A percentile compares a stretch with the other conserved stretches of the same genome.
phyloP scores from a whole-genome alignment of 2,329 filamentous ascomycete species.

The Aspergillus tanneri region DNA sequence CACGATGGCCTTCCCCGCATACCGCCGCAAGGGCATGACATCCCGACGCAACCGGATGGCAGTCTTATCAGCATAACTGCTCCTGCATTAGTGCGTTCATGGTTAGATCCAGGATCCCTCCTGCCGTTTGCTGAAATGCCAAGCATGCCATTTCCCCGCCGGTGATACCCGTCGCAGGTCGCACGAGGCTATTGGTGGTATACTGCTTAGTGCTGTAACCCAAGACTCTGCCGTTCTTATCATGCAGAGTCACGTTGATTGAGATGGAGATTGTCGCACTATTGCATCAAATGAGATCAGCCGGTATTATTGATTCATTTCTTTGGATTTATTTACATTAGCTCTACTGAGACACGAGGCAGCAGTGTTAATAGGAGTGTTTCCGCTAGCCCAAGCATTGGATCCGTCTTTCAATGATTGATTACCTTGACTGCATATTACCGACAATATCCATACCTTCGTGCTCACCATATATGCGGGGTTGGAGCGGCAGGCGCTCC shows the following conservation, averaged over 20 bases:
- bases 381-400: no score
- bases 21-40: background rate
- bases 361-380: no score
- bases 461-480: no score
- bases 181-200: background rate
- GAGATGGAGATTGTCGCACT: background rate
- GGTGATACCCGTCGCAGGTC: conserved; percentile 3
- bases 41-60: no score
- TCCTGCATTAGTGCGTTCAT: conserved; percentile 1
- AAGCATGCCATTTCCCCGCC: conserved; percentile 2
- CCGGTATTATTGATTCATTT: no score
- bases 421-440: no score
- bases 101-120: background rate
- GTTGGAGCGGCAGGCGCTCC: no score
- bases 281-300: background rate
- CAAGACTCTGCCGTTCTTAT: conserved; percentile 5
- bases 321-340: no score
- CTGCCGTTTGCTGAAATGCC: background rate
- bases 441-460: no score
- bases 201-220: conserved; percentile 9
- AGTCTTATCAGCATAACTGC: background rate
- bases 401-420: no score
- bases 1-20: background rate
- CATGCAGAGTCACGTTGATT: background rate
- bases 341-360: no score